Percentiles rank a stretch among this genome's conserved stretches.
Conservation (phyloP, 495 filamentous ascomycete genomes). For the Neurospora sp. region DNA sequence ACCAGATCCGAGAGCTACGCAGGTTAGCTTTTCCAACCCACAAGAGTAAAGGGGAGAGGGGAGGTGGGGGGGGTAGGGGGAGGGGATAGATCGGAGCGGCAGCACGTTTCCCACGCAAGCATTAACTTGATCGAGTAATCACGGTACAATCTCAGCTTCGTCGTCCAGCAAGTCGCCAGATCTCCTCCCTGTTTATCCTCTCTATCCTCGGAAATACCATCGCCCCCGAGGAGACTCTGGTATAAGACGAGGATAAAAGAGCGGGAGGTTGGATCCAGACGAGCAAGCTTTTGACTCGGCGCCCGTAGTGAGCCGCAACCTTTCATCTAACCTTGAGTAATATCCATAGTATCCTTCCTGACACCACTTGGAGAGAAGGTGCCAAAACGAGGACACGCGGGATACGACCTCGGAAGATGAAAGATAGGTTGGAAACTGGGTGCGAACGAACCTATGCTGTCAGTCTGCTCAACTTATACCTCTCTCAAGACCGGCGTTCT, state of each 20-base stretch:
- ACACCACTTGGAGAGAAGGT: background rate
- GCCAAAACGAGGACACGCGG: constrained; percentile 9
- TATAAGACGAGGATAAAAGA: constrained; percentile 2
- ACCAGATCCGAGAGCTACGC: constrained; percentile 61
- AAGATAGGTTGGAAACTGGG: constrained; percentile 13
- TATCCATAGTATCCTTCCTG: constrained; percentile 3
- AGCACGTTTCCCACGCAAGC: constrained; percentile 90
- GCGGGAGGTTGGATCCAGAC: constrained; percentile 38
- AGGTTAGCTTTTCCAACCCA: constrained; percentile 18
- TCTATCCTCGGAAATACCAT: constrained; percentile 6
- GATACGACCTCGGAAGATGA: background rate
- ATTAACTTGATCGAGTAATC: constrained; percentile 92
- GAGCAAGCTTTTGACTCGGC: constrained; percentile 45
- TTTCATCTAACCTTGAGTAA: constrained; percentile 6
- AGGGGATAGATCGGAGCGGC: constrained; percentile 50
- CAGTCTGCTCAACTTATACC: background rate
- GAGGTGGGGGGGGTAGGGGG: constrained; percentile 10
- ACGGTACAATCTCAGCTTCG: constrained; percentile 86
- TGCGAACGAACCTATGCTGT: constrained; percentile 21
- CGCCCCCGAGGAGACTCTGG: background rate
- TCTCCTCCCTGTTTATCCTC: constrained; percentile 22
- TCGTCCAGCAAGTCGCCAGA: constrained; percentile 26
- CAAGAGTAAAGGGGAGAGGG: constrained; percentile 13
- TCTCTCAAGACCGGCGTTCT: background rate
- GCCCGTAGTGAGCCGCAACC: constrained; percentile 77